These are phyloP conservation scores for Rosa lucieae DNA, from an alignment of 306 rosid genomes.

Conservation along the genomic window DNA sequence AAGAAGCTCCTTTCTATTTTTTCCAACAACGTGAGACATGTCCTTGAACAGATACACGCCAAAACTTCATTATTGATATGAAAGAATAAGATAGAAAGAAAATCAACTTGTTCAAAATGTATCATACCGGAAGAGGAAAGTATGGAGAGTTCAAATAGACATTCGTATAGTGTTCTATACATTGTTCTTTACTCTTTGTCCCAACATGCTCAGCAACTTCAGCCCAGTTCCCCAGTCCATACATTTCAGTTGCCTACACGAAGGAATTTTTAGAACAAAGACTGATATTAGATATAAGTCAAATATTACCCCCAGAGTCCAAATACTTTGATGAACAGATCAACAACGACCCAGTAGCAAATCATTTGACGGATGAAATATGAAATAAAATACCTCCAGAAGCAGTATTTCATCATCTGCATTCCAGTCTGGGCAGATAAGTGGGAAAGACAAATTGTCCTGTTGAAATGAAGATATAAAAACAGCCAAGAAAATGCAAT, in stretches of 20 bases:
- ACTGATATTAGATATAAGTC: slow-evolving; percentile 9
- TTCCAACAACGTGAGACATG: slow-evolving; percentile 96
- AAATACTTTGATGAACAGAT: slow-evolving; percentile 16
- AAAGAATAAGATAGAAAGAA: slow-evolving; percentile 16
- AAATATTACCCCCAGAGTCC: slow-evolving; percentile 11
- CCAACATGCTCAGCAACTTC: slow-evolving; percentile 99
- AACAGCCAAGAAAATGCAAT: slow-evolving; percentile 14
- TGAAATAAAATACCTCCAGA: slow-evolving; percentile 64
- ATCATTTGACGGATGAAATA: slow-evolving; percentile 16
- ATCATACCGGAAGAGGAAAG: slow-evolving; percentile 93
- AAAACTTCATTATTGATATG: slow-evolving; percentile 29
- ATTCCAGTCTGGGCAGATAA: slow-evolving; percentile 95
- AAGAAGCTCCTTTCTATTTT: slow-evolving; percentile 91
- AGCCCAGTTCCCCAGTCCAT: slow-evolving; percentile 96
- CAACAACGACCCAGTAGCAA: slow-evolving; percentile 12
- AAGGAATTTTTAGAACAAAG: slow-evolving; percentile 20
- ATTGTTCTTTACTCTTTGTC: slow-evolving; percentile 86
- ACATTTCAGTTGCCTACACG: slow-evolving; percentile 90
- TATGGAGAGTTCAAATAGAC: slow-evolving; percentile 72
- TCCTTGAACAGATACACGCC: slow-evolving; percentile 55
- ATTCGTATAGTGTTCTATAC: slow-evolving; percentile 82
- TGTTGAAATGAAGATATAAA: slow-evolving; percentile 43
- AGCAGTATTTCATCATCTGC: slow-evolving; percentile 97
- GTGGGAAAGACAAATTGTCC: slow-evolving; percentile 94
- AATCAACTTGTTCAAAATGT: slow-evolving; percentile 25